These are phyloP conservation scores for Mollisia scopiformis DNA, from an alignment of 2,329 filamentous ascomycete species.

Conservation along the genomic window DNA sequence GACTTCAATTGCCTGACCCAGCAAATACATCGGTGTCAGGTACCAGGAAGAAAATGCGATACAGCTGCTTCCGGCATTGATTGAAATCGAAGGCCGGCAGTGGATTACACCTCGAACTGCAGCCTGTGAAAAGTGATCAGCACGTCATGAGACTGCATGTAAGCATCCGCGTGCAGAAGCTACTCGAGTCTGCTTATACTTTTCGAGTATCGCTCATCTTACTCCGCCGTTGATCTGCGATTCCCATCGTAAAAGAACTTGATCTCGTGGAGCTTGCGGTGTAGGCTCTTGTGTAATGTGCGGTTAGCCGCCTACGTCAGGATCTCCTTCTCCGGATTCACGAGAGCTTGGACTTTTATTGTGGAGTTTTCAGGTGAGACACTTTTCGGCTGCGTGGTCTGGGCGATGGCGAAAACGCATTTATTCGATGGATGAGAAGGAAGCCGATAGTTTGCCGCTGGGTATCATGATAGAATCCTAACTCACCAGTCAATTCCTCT, in stretches of 20 bases:
- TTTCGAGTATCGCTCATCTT: not conserved
- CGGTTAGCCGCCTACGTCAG: conserved; percentile 15
- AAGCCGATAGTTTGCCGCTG: not conserved
- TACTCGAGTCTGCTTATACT: not conserved
- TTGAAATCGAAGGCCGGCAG: not conserved
- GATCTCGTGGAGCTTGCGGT: not conserved
- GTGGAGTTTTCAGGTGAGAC: not conserved
- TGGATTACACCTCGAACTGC: not conserved
- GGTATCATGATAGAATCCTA: not conserved
- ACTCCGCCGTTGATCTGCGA: not conserved
- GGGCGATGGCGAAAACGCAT: not conserved
- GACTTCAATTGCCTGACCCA: not conserved
- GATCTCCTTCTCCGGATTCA: not conserved
- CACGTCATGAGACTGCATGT: not conserved
- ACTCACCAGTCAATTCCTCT: not conserved
- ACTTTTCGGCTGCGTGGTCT: not conserved
- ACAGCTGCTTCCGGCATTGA: not conserved
- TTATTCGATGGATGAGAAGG: not conserved
- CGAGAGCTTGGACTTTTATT: conserved; percentile 8
- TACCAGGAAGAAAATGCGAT: not conserved
- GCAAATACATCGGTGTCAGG: not conserved
- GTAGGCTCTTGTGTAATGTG: not conserved
- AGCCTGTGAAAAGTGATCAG: not conserved
- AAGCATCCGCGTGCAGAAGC: not conserved
- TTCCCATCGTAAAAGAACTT: not conserved